Percentiles rank a stretch among this genome's conserved stretches.
These are phyloP conservation scores for Populus davidiana DNA, from an alignment of 345 rosid genomes.

Conservation along the genomic window DNA sequence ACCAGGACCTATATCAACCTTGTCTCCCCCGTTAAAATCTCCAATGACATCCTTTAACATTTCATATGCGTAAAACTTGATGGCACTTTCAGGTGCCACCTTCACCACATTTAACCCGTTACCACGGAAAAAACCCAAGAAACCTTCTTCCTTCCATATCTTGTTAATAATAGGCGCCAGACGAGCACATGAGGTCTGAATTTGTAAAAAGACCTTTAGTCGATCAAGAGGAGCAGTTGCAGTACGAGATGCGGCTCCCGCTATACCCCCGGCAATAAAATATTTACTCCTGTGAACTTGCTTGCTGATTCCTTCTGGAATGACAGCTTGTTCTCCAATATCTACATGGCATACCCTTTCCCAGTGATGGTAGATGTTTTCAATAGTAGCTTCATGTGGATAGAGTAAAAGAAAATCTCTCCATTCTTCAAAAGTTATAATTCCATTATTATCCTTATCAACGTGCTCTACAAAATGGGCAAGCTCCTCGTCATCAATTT, in stretches of 20 bases:
- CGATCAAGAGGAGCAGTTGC: slow-evolving; percentile 92
- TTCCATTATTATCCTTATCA: slow-evolving; percentile 85
- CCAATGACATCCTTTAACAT: slow-evolving; percentile 57
- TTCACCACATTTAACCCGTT: slow-evolving; percentile 78
- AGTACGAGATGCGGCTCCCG: slow-evolving; percentile 87
- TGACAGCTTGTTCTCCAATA: slow-evolving; percentile 83
- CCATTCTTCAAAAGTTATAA: slow-evolving; percentile 92
- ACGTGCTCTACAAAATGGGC: slow-evolving; percentile 89
- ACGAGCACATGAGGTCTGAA: slow-evolving; percentile 59
- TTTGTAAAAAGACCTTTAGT: slow-evolving; percentile 76
- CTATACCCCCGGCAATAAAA: slow-evolving; percentile 86
- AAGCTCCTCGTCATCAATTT: slow-evolving; percentile 83
- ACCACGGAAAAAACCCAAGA: slow-evolving; percentile 70
- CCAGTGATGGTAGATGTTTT: slow-evolving; percentile 80
- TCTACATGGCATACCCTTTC: slow-evolving; percentile 87
- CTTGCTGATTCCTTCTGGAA: slow-evolving; percentile 80
- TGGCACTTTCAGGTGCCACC: slow-evolving; percentile 94
- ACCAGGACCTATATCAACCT: slow-evolving; percentile 51
- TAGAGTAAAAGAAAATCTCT: slow-evolving; percentile 84
- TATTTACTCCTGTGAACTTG: slow-evolving; percentile 72
- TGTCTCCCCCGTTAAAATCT: slow-evolving; percentile 46
- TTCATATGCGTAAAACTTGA: slow-evolving; percentile 78
- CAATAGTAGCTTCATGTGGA: slow-evolving; percentile 95
- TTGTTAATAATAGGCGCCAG: slow-evolving; percentile 60
- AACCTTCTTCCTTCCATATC: slow-evolving; percentile 65